phyloP scores from a whole-genome alignment of 2,329 filamentous ascomycete genomes.

The Emmonsia crescens region DNA sequence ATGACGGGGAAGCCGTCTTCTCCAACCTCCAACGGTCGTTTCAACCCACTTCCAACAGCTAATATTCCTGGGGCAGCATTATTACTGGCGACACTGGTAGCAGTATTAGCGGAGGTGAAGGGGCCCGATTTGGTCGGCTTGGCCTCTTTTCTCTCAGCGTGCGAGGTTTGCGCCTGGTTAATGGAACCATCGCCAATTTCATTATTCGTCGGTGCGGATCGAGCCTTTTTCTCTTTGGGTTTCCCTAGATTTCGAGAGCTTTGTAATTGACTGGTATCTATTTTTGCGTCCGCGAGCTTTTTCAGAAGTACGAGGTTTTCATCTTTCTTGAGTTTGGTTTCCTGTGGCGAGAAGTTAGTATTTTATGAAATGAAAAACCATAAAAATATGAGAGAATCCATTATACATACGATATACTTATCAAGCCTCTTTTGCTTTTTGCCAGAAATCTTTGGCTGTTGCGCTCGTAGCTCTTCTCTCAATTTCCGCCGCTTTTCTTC shows the following conservation, averaged over 20 bases:
- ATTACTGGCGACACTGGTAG: neutral
- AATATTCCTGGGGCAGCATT: too few species aligned
- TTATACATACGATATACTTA: slow-evolving; percentile 50
- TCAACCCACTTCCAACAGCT: slow-evolving; percentile 62
- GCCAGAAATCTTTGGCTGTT: slow-evolving; percentile 46
- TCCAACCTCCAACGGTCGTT: slow-evolving; percentile 72
- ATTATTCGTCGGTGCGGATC: slow-evolving; percentile 8
- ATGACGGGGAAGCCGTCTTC: slow-evolving; percentile 71
- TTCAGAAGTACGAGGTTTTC: slow-evolving; percentile 76
- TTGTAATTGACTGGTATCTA: slow-evolving; percentile 70
- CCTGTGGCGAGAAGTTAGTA: slow-evolving; percentile 32
- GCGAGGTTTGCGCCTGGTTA: neutral
- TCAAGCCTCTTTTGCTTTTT: slow-evolving; percentile 60
- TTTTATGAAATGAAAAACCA: neutral
- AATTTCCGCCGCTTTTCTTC: slow-evolving; percentile 43
- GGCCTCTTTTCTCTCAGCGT: neutral
- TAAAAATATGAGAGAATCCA: neutral
- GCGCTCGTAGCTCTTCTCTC: slow-evolving; percentile 43
- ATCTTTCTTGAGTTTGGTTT: slow-evolving; percentile 89
- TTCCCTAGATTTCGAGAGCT: slow-evolving; percentile 68
- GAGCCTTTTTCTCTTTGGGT: slow-evolving; percentile 43
- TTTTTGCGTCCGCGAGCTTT: slow-evolving; percentile 65
- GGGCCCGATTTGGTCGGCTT: neutral
- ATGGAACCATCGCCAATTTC: slow-evolving; percentile 14
- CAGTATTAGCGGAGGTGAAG: neutral